Base-by-base conservation (phyloP, 805 yeast species). In the Grigorovia yakushimaensis region DNA sequence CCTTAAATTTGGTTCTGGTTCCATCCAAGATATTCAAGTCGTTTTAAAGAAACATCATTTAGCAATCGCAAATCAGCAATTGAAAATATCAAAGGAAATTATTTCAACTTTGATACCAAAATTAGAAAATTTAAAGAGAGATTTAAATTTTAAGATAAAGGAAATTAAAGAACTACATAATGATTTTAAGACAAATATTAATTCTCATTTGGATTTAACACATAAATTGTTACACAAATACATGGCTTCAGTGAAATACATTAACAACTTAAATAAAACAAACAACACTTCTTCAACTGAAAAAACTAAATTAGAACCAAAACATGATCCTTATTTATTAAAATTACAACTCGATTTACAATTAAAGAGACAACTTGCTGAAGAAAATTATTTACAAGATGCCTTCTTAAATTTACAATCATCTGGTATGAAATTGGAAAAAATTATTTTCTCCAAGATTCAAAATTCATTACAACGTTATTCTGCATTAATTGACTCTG, bases 1-100 rank as follows among this genome's bases (percentile, higher is more conserved):
- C 54, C 69, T 83, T 57, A 86, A 88, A 5, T 73, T 79, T 44
- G 94, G 94, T 39, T 76, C 77, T 45, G 83, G 83, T 10, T 84
- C 93, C 11, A 74, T 88, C 51, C 87, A 82, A 58, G 95, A 86
- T 63, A 70, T 86, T 30, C 91, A 91, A 40, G 77, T 81, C 3
- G 69, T 80, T 21, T 65, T 87, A 52, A 68, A 84, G 77, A 62
- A 81, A 70, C 73, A 83, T 60, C 85, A 81, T 61, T 68, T 79
- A 15, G 72, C 77, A 24, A 65, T 79, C 36, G 79, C 83, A 0
- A 64, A 70, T 20, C 73, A 76, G 69, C 81, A 82, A 17, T 70
- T 75, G 43, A 66, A 73, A 38, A 67, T 78, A 5, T 71, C 79
- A 33, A 74, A 73, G 54, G 84, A 79, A 55, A 68, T 82, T 59